Base-by-base conservation (phyloP, 345 rosid species). In the Dovyalis caffra region DNA sequence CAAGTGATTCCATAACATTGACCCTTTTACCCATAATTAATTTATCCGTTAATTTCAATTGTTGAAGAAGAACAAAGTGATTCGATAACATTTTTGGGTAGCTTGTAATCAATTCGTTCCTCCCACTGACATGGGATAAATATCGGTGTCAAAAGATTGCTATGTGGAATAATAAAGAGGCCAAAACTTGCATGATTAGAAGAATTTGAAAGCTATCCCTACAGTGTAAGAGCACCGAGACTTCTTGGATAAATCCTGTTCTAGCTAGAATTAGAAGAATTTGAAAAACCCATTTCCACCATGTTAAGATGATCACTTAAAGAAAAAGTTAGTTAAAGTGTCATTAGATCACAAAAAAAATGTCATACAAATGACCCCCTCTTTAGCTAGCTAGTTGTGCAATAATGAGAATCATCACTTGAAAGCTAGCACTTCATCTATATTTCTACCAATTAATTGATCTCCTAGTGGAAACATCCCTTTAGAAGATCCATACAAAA, bases 401-500 rank as follows among this genome's bases (percentile, higher is more conserved):
- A 29, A 57, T 77, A 14, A 71, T 72, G 8, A 56, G 11, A 9
- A 33, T 18, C 51, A 60, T 43, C 51, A 26, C 69, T 76, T 70
- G 64, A 37, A 12, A 70, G 65, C n/a, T n/a, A n/a, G n/a, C 5
- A 58, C 66, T 43, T 38, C 73, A 32, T 3, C 28, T 18, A 31
- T 6, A 23, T 29, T 23, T 68, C 21, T 56, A 26, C 60, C 68
- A 57, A 66, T 35, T 49, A 32, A 18, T 3, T 51, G 20, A 16
- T 29, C 45, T n/a, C 61, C 0, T 3, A 8, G 28, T 23, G 61
- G 74, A 34, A 33, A 34, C 49, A 49, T 12, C 31, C 25, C 72
- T 66, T 57, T 66, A 43, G 31, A 58, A 71, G 60, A 68, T 28
- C 45, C 35, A 72, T 43, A 66, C 45, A 45, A 58, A 28, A 67